These are phyloP conservation scores for Calocybe cyanea DNA, from an alignment of 768 basidiomycete species.

Conservation along the genomic window DNA sequence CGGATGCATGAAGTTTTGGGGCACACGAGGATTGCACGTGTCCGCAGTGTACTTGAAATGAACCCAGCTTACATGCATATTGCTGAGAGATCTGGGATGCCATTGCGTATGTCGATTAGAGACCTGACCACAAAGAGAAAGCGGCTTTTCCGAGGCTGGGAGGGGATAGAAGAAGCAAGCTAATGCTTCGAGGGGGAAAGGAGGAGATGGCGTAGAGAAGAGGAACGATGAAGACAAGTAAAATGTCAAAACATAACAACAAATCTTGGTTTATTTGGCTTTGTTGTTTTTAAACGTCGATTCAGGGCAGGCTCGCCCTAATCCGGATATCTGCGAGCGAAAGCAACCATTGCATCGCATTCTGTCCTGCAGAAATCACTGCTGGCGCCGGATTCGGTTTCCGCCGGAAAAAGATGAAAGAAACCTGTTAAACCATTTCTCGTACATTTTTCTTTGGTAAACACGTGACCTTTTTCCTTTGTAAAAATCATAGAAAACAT, in stretches of 20 bases:
- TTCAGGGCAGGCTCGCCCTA: slow-evolving; percentile 12
- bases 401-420: no score
- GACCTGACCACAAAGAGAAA: slow-evolving; percentile 12
- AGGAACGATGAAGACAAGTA: slow-evolving; percentile 7
- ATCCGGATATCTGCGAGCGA: no score
- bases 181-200: slow-evolving; percentile 88
- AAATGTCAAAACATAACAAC: not conserved
- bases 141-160: slow-evolving; percentile 22
- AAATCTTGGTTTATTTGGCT: slow-evolving; percentile 11
- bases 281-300: slow-evolving; percentile 10
- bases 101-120: slow-evolving; percentile 43
- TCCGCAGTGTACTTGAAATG: no score
- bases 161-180: slow-evolving; percentile 58
- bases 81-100: slow-evolving; percentile 75
- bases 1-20: not conserved
- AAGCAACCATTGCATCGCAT: no score
- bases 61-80: slow-evolving; percentile 72
- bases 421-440: no score
- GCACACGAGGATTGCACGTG: slow-evolving; percentile 8
- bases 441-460: no score
- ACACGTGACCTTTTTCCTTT: no score
- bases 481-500: no score
- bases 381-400: no score
- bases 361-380: no score
- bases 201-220: slow-evolving; percentile 17